Evolutionary conservation across 2,329 filamentous ascomycete species (phyloP), one percentile per base, ranked within the genome.

Genomic region (Botrytis medusae): DNA sequence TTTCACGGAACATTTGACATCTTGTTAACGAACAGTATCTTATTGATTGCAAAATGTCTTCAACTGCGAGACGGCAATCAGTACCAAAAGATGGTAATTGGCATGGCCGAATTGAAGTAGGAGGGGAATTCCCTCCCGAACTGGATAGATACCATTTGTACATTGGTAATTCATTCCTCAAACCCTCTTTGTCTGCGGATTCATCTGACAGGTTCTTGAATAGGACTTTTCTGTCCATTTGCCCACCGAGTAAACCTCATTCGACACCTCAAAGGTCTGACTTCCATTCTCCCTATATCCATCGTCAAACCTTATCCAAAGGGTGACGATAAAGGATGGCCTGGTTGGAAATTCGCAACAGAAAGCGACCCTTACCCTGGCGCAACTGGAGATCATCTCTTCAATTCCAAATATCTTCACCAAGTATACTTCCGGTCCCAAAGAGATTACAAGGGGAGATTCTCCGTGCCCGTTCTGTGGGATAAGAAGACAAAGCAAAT

Each of bases 191-290:
- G 60, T n/a, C 22, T 60, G 42, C 37, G 34, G 22, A 61, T 6
- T 22, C 4, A 9, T 20, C 40, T 29, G 42, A 63, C 72, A 61
- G 62, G 42, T 4, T 29, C 69, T 22, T 60, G 42, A 54, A 69
- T 68, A 37, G 71, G 71, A 57, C 60, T 73, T 9, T 69, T 74
- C 34, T 75, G 75, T 60, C 72, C 72, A 7, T 75, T 71, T 75
- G 75, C 95, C 18, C 93, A 93, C 80, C 90, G 95, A 62, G 92
- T 93, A 0, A 86, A 98, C 77, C 97, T 98, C 78, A 92, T 92
- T 5, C 88, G 94, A 74, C 92, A 93, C 81, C 87, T 98, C 79
- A 98, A 98, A 85, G 95, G 95, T 0, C 87, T 98, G 0, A 92
- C 97, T 78, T 91, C 96, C 74, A 87, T 95, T 76, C 74, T 75